Evolutionary conservation across 441 rosid species (phyloP).

Genomic region (Rhodomyrtus psidioides): DNA sequence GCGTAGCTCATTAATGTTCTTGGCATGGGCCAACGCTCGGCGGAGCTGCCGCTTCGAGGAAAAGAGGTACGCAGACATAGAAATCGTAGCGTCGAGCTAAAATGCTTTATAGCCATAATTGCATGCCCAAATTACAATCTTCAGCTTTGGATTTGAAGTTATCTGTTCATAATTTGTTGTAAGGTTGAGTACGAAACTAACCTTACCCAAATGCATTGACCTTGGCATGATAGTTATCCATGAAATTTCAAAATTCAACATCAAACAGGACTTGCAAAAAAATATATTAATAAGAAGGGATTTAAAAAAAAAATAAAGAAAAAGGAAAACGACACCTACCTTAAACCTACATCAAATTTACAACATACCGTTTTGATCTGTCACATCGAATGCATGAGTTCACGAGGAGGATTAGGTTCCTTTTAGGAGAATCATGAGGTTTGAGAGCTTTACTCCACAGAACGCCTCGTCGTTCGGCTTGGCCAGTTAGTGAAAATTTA

Average conservation of each 20-base stretch:
- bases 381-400: neutral
- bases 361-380: neutral
- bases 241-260: neutral
- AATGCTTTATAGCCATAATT: neutral
- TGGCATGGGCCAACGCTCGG: neutral
- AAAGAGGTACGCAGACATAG: neutral
- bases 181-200: neutral
- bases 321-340: neutral
- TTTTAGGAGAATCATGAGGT: neutral
- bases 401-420: neutral
- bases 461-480: neutral
- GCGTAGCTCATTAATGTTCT: neutral
- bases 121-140: neutral
- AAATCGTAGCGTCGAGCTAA: neutral
- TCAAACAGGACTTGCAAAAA: neutral
- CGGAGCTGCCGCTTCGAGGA: neutral
- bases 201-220: neutral
- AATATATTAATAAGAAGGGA: neutral
- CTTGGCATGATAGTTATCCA: neutral
- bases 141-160: neutral
- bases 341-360: neutral
- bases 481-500: neutral
- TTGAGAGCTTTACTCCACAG: neutral
- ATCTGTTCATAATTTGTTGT: neutral
- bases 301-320: neutral